These are phyloP conservation scores for Brassica hybrid DNA, from an alignment of 441 rosid species.

Conservation along the genomic window DNA sequence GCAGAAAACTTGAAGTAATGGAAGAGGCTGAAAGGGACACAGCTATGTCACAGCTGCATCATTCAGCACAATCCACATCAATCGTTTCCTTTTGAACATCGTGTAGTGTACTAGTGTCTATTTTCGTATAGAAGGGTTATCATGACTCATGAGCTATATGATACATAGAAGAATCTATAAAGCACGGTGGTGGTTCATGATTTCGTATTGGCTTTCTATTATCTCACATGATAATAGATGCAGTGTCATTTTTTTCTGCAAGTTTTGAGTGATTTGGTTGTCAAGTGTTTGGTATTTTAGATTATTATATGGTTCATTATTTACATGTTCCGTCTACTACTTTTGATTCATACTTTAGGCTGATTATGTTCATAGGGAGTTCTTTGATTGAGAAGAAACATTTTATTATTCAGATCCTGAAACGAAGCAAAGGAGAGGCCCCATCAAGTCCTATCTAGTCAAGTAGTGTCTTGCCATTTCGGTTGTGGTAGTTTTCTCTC, in stretches of 20 bases:
- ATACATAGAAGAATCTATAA: slow-evolving; percentile 4
- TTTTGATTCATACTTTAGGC: not conserved
- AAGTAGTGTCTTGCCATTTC: slow-evolving; percentile 34
- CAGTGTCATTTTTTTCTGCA: not conserved
- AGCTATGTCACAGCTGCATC: slow-evolving; percentile 58
- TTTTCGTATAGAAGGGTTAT: slow-evolving; percentile 12
- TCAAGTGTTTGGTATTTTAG: not conserved
- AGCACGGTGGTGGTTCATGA: slow-evolving; percentile 2
- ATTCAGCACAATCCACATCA: slow-evolving; percentile 57
- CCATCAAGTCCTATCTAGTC: slow-evolving; percentile 49
- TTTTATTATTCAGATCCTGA: slow-evolving; percentile 43
- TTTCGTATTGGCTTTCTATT: slow-evolving; percentile 2
- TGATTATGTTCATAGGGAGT: not conserved
- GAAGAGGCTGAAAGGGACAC: slow-evolving; percentile 59
- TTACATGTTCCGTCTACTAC: not conserved
- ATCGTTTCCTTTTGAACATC: slow-evolving; percentile 58
- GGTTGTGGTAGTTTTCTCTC: slow-evolving; percentile 44
- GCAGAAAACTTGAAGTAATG: slow-evolving; percentile 26
- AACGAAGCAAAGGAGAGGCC: slow-evolving; percentile 38
- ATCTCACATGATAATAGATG: not conserved
- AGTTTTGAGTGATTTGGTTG: not conserved
- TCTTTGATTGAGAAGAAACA: not conserved
- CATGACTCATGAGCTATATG: slow-evolving; percentile 22
- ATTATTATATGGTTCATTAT: not conserved
- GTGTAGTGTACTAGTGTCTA: not conserved